Evolutionary conservation across 2,329 filamentous ascomycete genomes (phyloP), one percentile per base, ranked within the genome.

Genomic region (Aspergillus melleus): DNA sequence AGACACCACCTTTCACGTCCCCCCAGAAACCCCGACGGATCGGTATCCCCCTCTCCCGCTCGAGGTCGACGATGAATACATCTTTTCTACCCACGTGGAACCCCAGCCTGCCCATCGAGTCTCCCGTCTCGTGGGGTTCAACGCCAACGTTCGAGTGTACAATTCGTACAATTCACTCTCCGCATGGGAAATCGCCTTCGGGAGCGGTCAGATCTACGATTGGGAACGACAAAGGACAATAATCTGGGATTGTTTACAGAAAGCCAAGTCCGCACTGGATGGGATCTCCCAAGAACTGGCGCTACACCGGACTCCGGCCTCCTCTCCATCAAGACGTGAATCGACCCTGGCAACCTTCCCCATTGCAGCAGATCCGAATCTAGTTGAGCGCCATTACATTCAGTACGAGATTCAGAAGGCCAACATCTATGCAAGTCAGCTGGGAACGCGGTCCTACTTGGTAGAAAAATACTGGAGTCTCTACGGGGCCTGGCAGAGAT

Each of bases 381-480:
- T 66, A 16, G 66, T 63, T 20, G 67, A 72, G 53, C 69, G 69
- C 29, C 74, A 72, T 11, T 65, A 69, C 5, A 78, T 92, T 4
- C 91, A 95, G 71, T 92, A 88, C 65, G 92, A 96, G 76, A 95
- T 96, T 30, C 92, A 96, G 73, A 96, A 96, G 72, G 90, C 91
- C 6, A 96, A 96, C 73, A 90, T 96, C 44, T 92, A 94, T 70
- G 87, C 88, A 2, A 94, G 89, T 6, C 89, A 92, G 68, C 80
- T 96, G 10, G 88, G 88, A 2, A 96, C 91, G 0, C 84, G 92
- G 24, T 94, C 90, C 0, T 93, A 92, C 72, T 87, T 94, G 58
- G 91, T 96, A 0, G 91, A 96, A 73, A 89, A 92, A 64, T 96
- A 94, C 76, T 91, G 91, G 74, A 88, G 87, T 66, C 81, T 95